A percentile compares a stretch with the other conserved stretches of the same genome.
Evolutionary conservation across 768 basidiomycete species (phyloP).

Genomic region (Omphalotus guepiniiformis): DNA sequence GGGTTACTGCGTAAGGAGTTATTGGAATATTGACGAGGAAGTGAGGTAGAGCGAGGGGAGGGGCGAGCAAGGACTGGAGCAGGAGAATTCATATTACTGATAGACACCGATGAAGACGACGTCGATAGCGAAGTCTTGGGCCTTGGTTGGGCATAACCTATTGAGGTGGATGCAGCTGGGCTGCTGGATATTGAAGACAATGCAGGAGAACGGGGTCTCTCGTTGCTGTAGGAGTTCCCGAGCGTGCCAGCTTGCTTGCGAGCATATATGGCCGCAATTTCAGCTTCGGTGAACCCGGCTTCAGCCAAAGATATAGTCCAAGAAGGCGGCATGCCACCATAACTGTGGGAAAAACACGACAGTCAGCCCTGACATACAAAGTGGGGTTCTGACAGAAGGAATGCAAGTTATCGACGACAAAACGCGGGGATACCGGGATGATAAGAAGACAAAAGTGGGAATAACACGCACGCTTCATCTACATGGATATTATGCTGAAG

Average conservation of each 20-base stretch:
- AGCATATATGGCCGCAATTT: slow-evolving; percentile 57
- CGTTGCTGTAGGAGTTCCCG: slow-evolving; percentile 30
- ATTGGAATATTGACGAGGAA: slow-evolving; percentile 29
- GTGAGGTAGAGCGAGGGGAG: slow-evolving; percentile 31
- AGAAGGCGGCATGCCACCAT: slow-evolving; percentile 65
- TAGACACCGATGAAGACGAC: slow-evolving; percentile 6
- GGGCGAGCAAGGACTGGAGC: slow-evolving; percentile 25
- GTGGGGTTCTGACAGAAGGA: neutral
- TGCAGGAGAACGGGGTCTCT: slow-evolving; percentile 33
- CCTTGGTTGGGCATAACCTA: neutral
- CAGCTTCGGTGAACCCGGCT: slow-evolving; percentile 64
- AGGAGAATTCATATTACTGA: slow-evolving; percentile 6
- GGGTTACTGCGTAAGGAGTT: slow-evolving; percentile 16
- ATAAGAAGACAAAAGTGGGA: neutral
- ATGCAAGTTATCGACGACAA: too few species aligned
- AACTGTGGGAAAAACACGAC: slow-evolving; percentile 29
- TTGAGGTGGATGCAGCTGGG: too few species aligned
- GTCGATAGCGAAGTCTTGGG: neutral
- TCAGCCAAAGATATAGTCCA: slow-evolving; percentile 61
- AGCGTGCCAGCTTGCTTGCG: slow-evolving; percentile 31
- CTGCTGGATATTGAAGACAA: too few species aligned
- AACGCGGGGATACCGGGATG: too few species aligned
- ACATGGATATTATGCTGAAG: slow-evolving; percentile 74
- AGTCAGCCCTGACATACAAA: neutral
- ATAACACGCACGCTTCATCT: slow-evolving; percentile 57